phyloP scores from a whole-genome alignment of 257 asterid species.

The Thymus mandschuricus region DNA sequence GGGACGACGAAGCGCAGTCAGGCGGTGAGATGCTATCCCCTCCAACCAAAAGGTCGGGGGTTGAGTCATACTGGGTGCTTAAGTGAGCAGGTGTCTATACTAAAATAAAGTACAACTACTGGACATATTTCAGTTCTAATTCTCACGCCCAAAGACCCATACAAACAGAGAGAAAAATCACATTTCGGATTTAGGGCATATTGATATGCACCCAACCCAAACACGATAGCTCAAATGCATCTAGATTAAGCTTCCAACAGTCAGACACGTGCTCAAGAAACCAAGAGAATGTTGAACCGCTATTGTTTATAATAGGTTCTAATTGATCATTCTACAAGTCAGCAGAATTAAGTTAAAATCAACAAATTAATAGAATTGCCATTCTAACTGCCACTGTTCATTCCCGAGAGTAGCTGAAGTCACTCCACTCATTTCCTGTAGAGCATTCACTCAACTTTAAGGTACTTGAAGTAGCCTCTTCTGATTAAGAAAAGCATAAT shows the following conservation, averaged over 20 bases:
- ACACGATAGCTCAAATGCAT: conserved; percentile 17
- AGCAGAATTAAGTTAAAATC: not conserved
- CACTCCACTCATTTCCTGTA: not conserved
- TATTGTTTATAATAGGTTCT: not conserved
- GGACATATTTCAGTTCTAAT: not conserved
- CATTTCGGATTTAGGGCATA: not conserved
- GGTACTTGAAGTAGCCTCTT: not conserved
- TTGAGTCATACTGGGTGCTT: too few species aligned
- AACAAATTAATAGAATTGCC: not conserved
- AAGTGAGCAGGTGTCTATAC: too few species aligned
- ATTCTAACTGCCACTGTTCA: not conserved
- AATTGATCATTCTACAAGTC: not conserved
- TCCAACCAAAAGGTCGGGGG: too few species aligned
- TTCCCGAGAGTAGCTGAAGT: not conserved
- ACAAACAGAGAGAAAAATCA: not conserved
- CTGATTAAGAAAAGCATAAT: not conserved
- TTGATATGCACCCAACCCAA: not conserved
- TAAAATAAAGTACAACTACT: not conserved
- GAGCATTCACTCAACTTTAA: not conserved
- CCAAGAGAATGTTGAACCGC: not conserved
- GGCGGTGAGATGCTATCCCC: too few species aligned
- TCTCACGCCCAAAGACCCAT: not conserved
- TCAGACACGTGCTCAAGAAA: conserved; percentile 18
- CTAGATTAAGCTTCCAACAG: not conserved
- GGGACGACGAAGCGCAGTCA: too few species aligned